phyloP scores from a whole-genome alignment of 176 grass and related monocot genomes.

The Panicum miliaceum region DNA sequence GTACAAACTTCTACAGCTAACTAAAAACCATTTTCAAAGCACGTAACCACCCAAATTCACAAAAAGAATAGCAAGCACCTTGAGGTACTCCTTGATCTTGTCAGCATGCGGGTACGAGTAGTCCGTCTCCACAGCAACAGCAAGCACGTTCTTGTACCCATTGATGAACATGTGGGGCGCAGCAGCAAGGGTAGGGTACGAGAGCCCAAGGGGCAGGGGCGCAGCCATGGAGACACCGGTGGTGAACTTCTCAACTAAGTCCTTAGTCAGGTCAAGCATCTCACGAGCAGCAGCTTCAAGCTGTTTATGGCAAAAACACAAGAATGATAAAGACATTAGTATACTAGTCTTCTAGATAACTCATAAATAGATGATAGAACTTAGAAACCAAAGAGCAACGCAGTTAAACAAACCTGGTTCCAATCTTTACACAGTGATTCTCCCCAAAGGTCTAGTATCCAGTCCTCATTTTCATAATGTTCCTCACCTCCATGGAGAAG shows the following conservation, averaged over 20 bases:
- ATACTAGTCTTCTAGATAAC: too few species aligned
- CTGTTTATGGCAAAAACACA: too few species aligned
- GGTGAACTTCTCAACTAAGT: conserved; percentile 64
- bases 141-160: conserved; percentile 87
- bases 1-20: not conserved
- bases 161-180: conserved; percentile 88
- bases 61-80: not conserved
- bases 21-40: not conserved
- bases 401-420: too few species aligned
- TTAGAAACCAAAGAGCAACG: too few species aligned
- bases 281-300: too few species aligned
- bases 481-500: too few species aligned
- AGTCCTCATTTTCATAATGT: too few species aligned
- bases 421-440: too few species aligned
- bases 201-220: conserved; percentile 66
- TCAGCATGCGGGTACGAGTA: conserved; percentile 79
- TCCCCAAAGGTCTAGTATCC: too few species aligned
- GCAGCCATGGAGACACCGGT: conserved; percentile 75
- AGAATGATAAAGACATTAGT: too few species aligned
- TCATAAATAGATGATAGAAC: too few species aligned
- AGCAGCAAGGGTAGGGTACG: conserved; percentile 79
- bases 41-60: not conserved
- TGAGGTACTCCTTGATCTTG: too few species aligned
- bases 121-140: conserved; percentile 77
- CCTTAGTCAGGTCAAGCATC: conserved; percentile 82